Evolutionary conservation across 106 monocot genomes (phyloP), one percentile per base, ranked within the genome.

Genomic region (Triglochin maritima): DNA sequence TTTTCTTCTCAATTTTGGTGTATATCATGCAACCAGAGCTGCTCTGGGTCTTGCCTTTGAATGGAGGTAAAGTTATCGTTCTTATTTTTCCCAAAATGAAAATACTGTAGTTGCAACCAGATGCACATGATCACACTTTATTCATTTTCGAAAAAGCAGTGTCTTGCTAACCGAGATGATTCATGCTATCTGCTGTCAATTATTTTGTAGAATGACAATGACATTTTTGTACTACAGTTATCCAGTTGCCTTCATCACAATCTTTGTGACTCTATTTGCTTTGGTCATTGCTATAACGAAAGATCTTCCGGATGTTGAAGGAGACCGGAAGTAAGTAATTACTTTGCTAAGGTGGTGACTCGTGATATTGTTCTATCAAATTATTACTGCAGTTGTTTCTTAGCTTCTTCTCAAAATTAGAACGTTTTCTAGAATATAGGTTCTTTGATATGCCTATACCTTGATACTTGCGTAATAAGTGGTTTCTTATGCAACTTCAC

Each of bases 1-100:
- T 56, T 96, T 90, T 77, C 90, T 96, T 78, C 90, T 96, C 50
- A 96, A 96, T 78, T 96, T 96, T 90, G 95, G 95, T 83, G 95
- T 96, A 63, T 96, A 96, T 71, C 83, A 96, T 84, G 95, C 90
- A 46, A 96, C 95, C 43, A 91, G 83, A 82, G 83, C 90, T 72
- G 90, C 90, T 57, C 66, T 96, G 68, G 95, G 95, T 57, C 87
- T 96, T 71, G 29, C 79, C 65, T 96, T 96, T 72, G 75, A 75
- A 63, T 96, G 95, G 90, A 96, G 90, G 95, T 96, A 77, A 78
- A 67, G 56, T 66, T 11, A 53, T 43, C 6, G 17, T 48, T 14
- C 46, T 50, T 9, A 8, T 67, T 46, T 57, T 46, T 41, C 47
- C 49, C 29, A 29, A 29, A 29, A 1, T 29, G 29, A 29, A 29